These are phyloP conservation scores for Chloropicon primus DNA, from an alignment of 139 green algal genomes.

Conservation along the genomic window DNA sequence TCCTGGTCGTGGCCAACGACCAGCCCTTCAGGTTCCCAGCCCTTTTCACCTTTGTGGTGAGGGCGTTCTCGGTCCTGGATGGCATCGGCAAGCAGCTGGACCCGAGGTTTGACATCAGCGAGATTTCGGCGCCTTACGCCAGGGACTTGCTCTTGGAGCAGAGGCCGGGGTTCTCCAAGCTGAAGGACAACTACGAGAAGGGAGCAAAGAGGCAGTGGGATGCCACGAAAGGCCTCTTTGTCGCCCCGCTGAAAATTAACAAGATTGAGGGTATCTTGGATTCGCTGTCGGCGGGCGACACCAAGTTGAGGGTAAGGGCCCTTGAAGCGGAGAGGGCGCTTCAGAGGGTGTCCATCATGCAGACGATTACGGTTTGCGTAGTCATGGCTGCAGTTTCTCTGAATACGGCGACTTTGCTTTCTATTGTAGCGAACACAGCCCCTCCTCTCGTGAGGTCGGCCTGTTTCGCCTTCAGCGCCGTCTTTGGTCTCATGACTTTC, in stretches of 20 bases:
- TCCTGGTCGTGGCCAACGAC: slow-evolving; percentile 82
- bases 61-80: slow-evolving; percentile 87
- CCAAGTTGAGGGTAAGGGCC: slow-evolving; percentile 90
- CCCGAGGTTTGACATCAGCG: slow-evolving; percentile 93
- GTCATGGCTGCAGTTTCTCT: slow-evolving; percentile 66
- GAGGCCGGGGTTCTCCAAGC: slow-evolving; percentile 10
- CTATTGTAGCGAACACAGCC: slow-evolving; percentile 27
- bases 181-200: slow-evolving; percentile 12
- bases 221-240: slow-evolving; percentile 31
- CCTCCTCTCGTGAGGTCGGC: slow-evolving; percentile 23
- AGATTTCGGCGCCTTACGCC: slow-evolving; percentile 90
- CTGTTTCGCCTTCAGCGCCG: slow-evolving; percentile 43
- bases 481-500: slow-evolving; percentile 33
- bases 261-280: slow-evolving; percentile 31
- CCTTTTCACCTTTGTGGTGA: slow-evolving; percentile 80
- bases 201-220: slow-evolving; percentile 25
- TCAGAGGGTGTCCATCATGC: slow-evolving; percentile 53
- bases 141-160: slow-evolving; percentile 66
- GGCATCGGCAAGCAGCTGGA: slow-evolving; percentile 93
- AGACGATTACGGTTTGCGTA: slow-evolving; percentile 32
- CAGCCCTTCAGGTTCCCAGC: slow-evolving; percentile 98
- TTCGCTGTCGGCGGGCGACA: slow-evolving; percentile 72
- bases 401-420: slow-evolving; percentile 85
- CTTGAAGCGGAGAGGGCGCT: slow-evolving; percentile 89
- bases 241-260: slow-evolving; percentile 47